Percentiles rank a stretch among this genome's conserved stretches.
Evolutionary conservation across 768 basidiomycete genomes (phyloP).

Genomic region (Tricholomella constricta): DNA sequence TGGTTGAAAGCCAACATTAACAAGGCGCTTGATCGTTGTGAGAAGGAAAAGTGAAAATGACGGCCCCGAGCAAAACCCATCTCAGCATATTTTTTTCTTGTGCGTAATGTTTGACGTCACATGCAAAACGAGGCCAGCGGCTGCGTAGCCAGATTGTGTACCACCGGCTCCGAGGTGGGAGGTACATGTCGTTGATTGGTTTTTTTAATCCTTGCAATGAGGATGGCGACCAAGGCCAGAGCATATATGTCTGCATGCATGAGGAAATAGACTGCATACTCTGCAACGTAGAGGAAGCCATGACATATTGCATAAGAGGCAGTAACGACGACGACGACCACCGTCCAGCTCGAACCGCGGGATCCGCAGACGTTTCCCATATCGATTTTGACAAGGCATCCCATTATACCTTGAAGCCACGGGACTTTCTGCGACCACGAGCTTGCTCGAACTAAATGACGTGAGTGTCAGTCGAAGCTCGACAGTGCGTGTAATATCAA

Average conservation of each 20-base stretch:
- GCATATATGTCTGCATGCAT: slow-evolving; percentile 18
- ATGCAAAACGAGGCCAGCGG: no score
- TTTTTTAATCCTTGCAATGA: slow-evolving; percentile 9
- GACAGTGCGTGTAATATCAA: background rate
- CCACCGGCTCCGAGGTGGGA: no score
- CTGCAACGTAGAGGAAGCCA: slow-evolving; percentile 19
- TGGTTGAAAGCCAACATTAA: no score
- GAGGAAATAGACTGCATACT: slow-evolving; percentile 29
- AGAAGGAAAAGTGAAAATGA: no score
- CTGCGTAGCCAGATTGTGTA: no score
- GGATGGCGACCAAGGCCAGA: slow-evolving; percentile 4
- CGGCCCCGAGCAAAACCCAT: no score
- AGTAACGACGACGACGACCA: slow-evolving; percentile 21
- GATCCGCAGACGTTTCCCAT: slow-evolving; percentile 24
- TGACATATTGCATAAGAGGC: slow-evolving; percentile 40
- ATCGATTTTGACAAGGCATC: slow-evolving; percentile 27
- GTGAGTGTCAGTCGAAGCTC: slow-evolving; percentile 5
- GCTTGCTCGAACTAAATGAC: slow-evolving; percentile 82
- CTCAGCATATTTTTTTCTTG: no score
- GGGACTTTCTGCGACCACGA: slow-evolving; percentile 98
- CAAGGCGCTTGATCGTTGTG: no score
- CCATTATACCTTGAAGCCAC: slow-evolving; percentile 91
- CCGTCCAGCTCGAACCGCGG: slow-evolving; percentile 26
- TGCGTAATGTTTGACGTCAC: no score
- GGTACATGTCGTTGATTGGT: background rate